Base-by-base conservation (phyloP, 1,139 yeast genomes). In the Hansenula lynferdii region DNA sequence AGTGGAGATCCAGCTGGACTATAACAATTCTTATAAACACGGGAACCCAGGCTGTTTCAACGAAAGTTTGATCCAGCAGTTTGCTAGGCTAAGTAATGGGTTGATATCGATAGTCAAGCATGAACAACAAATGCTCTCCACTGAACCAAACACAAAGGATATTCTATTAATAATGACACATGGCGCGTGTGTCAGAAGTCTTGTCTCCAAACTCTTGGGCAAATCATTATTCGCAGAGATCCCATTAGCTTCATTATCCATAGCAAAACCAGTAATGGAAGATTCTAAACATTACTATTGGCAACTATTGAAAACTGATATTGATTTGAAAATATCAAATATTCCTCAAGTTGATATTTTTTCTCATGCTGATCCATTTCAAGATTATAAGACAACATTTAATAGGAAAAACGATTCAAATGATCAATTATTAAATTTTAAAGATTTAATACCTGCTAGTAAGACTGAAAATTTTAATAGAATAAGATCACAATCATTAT, bases 41-140 rank as follows among this genome's bases (percentile, higher is more conserved):
- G 56, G 57, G 5, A 47, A 50, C 12, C 55, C 56, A 3, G 57
- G 57, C n/a, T 45, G 45, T 5, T 52, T 47, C 36, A 45, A 42
- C 23, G 57, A 53, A 37, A 47, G 44, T 18, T 43, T 49, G 7
- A 26, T 41, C 10, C 54, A 53, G 14, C 56, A 51, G 31, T 46
- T 41, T 27, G 17, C 45, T 3, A 42, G 57, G 32, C 25, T 51
- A 16, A 49, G 34, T 28, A 42, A 42, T 8, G 55, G 56, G 0
- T 26, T 53, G 21, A 40, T 44, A 12, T 50, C 57, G n/a, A 44
- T 53, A 3, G 34, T 51, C 4, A 48, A 50, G 33, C 41, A 43
- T 8, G 42, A 45, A 8, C 28, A 40, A 9, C 16, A 31, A 8
- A 33, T 28, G 2, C 17, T 20, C 1, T 36, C 29, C 6, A 14